phyloP scores from a whole-genome alignment of 768 basidiomycete species.

The Artomyces pyxidatus region DNA sequence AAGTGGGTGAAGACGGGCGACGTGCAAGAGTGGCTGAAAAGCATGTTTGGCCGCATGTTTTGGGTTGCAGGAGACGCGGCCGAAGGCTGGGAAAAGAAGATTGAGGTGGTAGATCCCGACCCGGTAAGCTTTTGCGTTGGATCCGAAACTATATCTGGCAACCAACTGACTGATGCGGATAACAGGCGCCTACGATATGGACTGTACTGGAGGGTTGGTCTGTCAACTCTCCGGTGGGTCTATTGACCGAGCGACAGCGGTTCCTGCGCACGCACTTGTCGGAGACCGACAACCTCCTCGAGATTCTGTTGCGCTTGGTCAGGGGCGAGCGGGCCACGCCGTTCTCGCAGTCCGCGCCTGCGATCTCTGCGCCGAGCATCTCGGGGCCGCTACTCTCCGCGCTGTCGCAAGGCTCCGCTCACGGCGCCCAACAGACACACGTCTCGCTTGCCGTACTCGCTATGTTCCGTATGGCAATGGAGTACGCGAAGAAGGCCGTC shows the following conservation, averaged over 20 bases:
- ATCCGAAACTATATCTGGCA: background rate
- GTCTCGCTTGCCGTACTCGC: constrained; percentile 90
- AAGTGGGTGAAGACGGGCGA: constrained; percentile 96
- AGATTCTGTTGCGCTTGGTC: constrained; percentile 87
- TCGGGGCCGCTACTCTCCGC: constrained; percentile 67
- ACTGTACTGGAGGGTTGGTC: constrained; percentile 89
- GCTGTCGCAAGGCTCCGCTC: constrained; percentile 66
- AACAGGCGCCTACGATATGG: constrained; percentile 84
- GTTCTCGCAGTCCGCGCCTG: constrained; percentile 54
- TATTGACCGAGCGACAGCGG: constrained; percentile 66
- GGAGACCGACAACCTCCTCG: constrained; percentile 81
- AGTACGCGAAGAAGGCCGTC: constrained; percentile 67
- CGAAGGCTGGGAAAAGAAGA: constrained; percentile 94
- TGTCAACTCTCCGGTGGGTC: constrained; percentile 71
- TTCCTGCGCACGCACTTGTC: constrained; percentile 87
- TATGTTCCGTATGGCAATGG: constrained; percentile 76
- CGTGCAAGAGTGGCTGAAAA: constrained; percentile 88
- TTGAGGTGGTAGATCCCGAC: constrained; percentile 89
- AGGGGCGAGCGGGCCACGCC: constrained; percentile 79
- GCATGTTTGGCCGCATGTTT: constrained; percentile 82
- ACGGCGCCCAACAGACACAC: constrained; percentile 87
- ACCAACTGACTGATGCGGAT: constrained; percentile 5
- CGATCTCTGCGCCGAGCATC: constrained; percentile 53
- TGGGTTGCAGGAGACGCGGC: constrained; percentile 77
- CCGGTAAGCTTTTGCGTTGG: constrained; percentile 48